These are phyloP conservation scores for Stagonosporopsis rhizophila DNA, from an alignment of 2,329 filamentous ascomycete genomes.

Conservation along the genomic window DNA sequence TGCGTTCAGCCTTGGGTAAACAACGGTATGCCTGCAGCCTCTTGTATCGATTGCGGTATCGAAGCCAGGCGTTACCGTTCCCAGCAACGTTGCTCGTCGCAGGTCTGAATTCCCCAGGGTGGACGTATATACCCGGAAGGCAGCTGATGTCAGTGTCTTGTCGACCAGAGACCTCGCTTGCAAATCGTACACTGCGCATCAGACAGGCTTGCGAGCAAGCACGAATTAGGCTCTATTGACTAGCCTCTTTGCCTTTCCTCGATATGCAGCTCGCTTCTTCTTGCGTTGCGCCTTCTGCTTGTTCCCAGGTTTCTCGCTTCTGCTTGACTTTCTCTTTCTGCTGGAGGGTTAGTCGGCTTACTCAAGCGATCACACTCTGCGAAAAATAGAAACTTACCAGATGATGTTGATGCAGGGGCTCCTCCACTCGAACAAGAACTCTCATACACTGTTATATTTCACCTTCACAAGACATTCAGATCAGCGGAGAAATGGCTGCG, in stretches of 20 bases:
- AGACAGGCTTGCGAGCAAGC: slow-evolving; percentile 2
- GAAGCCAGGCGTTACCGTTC: slow-evolving; percentile 32
- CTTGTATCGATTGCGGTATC: slow-evolving; percentile 24
- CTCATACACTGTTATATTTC: background rate
- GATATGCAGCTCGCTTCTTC: background rate
- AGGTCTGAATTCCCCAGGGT: slow-evolving; percentile 33
- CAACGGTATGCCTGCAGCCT: slow-evolving; percentile 16
- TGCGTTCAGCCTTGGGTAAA: slow-evolving; percentile 6
- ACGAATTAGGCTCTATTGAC: slow-evolving; percentile 2
- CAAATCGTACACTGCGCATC: slow-evolving; percentile 20
- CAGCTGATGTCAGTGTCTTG: slow-evolving; percentile 24
- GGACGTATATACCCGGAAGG: slow-evolving; percentile 34
- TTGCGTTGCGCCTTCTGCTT: background rate
- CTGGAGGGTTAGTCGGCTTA: background rate
- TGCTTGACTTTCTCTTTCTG: background rate
- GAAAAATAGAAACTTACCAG: background rate
- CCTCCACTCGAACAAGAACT: background rate
- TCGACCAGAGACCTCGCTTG: background rate
- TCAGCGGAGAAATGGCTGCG: background rate
- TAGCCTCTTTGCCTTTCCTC: background rate
- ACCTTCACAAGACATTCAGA: slow-evolving; percentile 5
- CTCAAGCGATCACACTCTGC: background rate
- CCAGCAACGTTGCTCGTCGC: slow-evolving; percentile 11
- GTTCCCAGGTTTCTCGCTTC: background rate
- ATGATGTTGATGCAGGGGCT: background rate